Evolutionary conservation across 208 protist species (phyloP).

Genomic region (Trichomonas vaginalis): DNA sequence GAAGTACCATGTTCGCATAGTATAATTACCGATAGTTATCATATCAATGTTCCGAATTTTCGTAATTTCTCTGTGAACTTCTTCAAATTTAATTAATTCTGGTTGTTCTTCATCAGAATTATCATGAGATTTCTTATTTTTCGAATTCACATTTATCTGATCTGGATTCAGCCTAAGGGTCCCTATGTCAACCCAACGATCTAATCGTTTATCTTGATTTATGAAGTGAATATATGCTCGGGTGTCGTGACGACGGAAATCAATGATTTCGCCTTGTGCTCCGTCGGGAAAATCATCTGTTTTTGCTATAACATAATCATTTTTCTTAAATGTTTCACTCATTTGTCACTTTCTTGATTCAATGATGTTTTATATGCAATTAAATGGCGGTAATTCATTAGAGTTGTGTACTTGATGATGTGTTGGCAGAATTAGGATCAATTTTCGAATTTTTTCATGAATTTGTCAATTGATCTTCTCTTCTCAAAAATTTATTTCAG

Average conservation of each 20-base stretch:
- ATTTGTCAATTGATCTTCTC: too few relatives aligned
- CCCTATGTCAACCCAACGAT: background rate
- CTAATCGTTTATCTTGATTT: background rate
- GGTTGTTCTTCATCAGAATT: background rate
- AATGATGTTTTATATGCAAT: too few relatives aligned
- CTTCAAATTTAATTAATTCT: background rate
- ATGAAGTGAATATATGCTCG: background rate
- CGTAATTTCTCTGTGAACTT: slow-evolving; percentile 64
- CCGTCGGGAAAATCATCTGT: background rate
- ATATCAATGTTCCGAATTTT: slow-evolving; percentile 84
- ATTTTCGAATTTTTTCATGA: too few relatives aligned
- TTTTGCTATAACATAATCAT: background rate
- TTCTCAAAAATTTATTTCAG: too few relatives aligned
- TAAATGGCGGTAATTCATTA: too few relatives aligned
- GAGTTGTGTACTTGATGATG: too few relatives aligned
- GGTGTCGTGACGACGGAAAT: background rate
- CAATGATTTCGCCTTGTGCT: background rate
- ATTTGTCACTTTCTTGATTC: background rate
- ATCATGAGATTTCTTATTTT: background rate
- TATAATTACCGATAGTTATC: slow-evolving; percentile 75
- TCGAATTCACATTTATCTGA: background rate
- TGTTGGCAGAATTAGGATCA: too few relatives aligned
- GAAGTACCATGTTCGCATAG: slow-evolving; percentile 89
- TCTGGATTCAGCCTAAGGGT: background rate
- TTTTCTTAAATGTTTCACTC: background rate